These are phyloP conservation scores for Papiliotrema terrestris DNA, from an alignment of 1,284 basidiomycete genomes.

Conservation along the genomic window DNA sequence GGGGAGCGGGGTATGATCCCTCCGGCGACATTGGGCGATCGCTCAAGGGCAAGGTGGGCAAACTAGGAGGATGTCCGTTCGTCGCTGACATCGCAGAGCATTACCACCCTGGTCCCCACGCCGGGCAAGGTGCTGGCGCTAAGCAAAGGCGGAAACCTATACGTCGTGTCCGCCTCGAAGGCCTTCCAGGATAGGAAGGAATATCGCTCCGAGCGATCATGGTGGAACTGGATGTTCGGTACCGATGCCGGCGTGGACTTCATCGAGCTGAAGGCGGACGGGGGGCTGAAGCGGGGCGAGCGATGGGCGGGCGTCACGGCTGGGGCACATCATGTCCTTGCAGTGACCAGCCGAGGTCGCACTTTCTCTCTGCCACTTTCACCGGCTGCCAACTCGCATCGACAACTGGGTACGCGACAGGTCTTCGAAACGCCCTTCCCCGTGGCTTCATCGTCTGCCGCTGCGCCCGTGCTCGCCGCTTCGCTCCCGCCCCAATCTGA, in stretches of 20 bases:
- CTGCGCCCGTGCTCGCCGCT: conserved; percentile 14
- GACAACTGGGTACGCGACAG: conserved; percentile 76
- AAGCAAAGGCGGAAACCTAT: conserved; percentile 65
- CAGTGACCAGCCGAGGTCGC: conserved; percentile 74
- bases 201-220: conserved; percentile 25
- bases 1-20: conserved; percentile 63
- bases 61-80: neutral
- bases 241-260: conserved; percentile 45
- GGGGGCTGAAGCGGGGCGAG: conserved; percentile 56
- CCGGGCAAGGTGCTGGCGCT: conserved; percentile 65
- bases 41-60: conserved; percentile 66
- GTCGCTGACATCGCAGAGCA: conserved; percentile 52
- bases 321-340: conserved; percentile 78
- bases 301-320: conserved; percentile 68
- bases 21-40: conserved; percentile 49
- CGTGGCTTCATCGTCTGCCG: conserved; percentile 45
- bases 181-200: conserved; percentile 31
- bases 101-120: conserved; percentile 58
- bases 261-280: conserved; percentile 51
- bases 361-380: conserved; percentile 76
- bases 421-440: conserved; percentile 48
- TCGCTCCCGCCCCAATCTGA: conserved; percentile 45
- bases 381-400: conserved; percentile 72
- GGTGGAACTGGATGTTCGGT: conserved; percentile 35
- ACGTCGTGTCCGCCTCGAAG: conserved; percentile 59